Base-by-base conservation (phyloP, 2,329 filamentous ascomycete genomes). In the Talaromyces sp. region DNA sequence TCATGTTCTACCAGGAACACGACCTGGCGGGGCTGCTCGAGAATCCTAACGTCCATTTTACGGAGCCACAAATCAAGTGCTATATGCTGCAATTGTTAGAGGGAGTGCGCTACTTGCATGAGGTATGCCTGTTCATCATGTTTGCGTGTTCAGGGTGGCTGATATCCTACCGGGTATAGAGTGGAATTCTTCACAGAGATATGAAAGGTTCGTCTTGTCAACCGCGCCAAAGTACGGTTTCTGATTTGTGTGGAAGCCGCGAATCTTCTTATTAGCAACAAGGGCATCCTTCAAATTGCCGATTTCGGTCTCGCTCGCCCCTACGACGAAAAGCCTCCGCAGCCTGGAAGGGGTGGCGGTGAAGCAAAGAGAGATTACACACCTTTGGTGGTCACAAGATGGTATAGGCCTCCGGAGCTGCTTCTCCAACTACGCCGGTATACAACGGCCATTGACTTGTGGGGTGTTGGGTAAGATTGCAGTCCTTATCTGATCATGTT, bases 1-100 rank as follows among this genome's bases (percentile, higher is more conserved):
- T 96, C 60, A 97, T 90, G 52, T 95, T 94, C 7, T 99, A 99
- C 78, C 97, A 98, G 93, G 93, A 98, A 72, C 95, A 99, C 79
- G 95, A 99, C 79, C 85, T 99, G n/a, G 96, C 94, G 9, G 95
- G 95, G 52, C 87, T 99, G 35, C 88, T 99, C 72, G 95, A 98
- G 77, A 99, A 99, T 72, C 94, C 94, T 10, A 88, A 89, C 7
- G 93, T 99, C 45, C 86, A 87, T 47, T 94, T 99, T 73, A 91
- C 90, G 58, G 89, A 93, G 73, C 85, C 92, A 4, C 93, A 98
- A 76, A 96, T 98, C 78, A 99, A 99, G 78, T 99, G 95, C 81
- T 99, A 99, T 78, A 89, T 99, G 86, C 82, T 95, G 66, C 95
- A 99, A 77, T 84, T 99, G 35, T 86, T 99, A 60, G 90, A 97